Evolutionary conservation across 768 basidiomycete species (phyloP).

Genomic region (Termitomyces titanicus): DNA sequence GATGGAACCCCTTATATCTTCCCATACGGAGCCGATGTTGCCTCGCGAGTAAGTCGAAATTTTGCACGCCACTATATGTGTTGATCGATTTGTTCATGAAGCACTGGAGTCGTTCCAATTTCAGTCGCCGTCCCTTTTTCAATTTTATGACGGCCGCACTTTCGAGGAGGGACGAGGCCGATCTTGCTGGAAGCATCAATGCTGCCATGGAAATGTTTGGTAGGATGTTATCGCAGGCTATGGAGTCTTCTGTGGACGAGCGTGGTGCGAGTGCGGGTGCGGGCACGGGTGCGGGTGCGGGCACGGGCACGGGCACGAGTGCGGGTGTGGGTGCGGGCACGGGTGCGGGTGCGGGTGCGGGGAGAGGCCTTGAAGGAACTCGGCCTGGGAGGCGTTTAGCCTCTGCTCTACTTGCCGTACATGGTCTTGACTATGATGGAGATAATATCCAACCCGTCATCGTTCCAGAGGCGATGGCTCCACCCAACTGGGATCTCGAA

Average conservation of each 20-base stretch:
- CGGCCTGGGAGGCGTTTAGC: background rate
- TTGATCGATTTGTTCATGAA: background rate
- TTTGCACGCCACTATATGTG: too few relatives aligned
- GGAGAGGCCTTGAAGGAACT: background rate
- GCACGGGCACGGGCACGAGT: too few relatives aligned
- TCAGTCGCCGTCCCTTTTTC: background rate
- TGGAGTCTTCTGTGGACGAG: conserved; percentile 5
- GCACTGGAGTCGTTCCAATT: background rate
- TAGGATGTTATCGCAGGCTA: conserved; percentile 9
- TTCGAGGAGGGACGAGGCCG: background rate
- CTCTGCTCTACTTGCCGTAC: conserved; percentile 12
- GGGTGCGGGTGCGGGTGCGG: too few relatives aligned
- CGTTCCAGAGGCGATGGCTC: conserved; percentile 4
- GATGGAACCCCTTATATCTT: conserved; percentile 66
- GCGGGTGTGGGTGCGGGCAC: too few relatives aligned
- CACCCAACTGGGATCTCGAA: conserved; percentile 13
- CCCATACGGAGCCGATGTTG: conserved; percentile 47
- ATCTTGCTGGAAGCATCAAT: conserved; percentile 7
- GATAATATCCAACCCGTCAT: background rate
- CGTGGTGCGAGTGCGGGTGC: background rate
- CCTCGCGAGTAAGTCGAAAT: conserved; percentile 44
- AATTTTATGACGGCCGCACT: background rate
- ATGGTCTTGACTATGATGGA: background rate
- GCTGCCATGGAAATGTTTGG: conserved; percentile 15
- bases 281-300: too few relatives aligned